A percentile compares a stretch with the other conserved stretches of the same genome.
These are phyloP conservation scores for Arachis hypogaea DNA, from an alignment of 306 rosid genomes.

Conservation along the genomic window DNA sequence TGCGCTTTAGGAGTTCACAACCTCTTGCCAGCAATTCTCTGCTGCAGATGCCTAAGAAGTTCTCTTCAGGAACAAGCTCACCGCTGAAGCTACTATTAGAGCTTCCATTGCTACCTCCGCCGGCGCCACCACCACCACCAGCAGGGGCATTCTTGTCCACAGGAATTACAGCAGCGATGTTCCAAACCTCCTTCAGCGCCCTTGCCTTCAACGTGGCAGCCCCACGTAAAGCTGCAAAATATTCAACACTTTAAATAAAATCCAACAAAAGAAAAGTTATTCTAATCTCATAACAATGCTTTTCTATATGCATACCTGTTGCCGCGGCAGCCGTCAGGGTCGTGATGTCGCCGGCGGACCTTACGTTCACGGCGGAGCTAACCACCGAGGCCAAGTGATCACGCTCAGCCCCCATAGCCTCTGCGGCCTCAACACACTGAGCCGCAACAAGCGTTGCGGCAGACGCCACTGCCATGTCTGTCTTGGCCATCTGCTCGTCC, in stretches of 20 bases:
- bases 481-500: constrained; percentile 78
- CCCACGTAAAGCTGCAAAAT: constrained; percentile 77
- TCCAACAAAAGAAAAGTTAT: too few species aligned
- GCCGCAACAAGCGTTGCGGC: constrained; percentile 93
- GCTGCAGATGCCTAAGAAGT: constrained; percentile 74
- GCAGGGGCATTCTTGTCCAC: constrained; percentile 67
- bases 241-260: neutral
- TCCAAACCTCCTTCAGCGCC: constrained; percentile 95
- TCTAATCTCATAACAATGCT: too few species aligned
- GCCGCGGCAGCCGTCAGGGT: constrained; percentile 92
- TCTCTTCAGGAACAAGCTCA: constrained; percentile 72
- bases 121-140: too few species aligned
- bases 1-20: constrained; percentile 90
- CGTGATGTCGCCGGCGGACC: constrained; percentile 82
- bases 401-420: constrained; percentile 94
- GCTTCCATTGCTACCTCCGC: constrained; percentile 43
- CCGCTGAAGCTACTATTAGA: constrained; percentile 77
- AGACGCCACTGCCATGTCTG: constrained; percentile 89
- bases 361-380: constrained; percentile 91
- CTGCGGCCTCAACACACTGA: constrained; percentile 97
- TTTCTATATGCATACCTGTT: constrained; percentile 52
- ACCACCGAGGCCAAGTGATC: constrained; percentile 85
- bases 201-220: constrained; percentile 96
- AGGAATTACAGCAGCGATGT: constrained; percentile 86
- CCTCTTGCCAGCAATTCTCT: constrained; percentile 85